Evolutionary conservation across 2,329 filamentous ascomycete genomes (phyloP).

Genomic region (Microsporum ferrugineum): DNA sequence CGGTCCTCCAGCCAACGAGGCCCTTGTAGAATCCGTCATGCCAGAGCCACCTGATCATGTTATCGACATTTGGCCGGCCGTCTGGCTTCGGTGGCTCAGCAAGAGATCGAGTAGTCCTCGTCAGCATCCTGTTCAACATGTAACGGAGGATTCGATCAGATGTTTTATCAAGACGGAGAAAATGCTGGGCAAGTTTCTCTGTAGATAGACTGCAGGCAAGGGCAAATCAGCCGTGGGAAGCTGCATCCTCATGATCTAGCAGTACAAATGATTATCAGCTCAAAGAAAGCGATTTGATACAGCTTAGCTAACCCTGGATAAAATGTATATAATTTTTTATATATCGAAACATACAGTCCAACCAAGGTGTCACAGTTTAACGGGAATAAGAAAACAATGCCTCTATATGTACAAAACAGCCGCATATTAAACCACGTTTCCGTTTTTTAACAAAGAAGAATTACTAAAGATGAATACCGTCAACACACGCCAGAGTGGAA

Average conservation of each 20-base stretch:
- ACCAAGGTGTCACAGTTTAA: neutral
- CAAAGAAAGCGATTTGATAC: neutral
- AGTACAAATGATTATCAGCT: neutral
- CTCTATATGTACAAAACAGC: slow-evolving; percentile 35
- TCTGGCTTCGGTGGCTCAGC: neutral
- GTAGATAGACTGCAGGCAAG: neutral
- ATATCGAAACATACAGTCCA: neutral
- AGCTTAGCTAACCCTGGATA: neutral
- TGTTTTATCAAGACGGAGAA: too few relatives aligned
- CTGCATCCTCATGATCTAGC: neutral
- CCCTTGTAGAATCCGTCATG: slow-evolving; percentile 11
- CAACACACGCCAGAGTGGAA: slow-evolving; percentile 36
- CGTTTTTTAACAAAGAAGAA: slow-evolving; percentile 24
- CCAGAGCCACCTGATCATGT: slow-evolving; percentile 15
- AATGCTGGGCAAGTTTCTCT: neutral
- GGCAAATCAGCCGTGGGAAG: neutral
- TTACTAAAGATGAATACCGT: slow-evolving; percentile 23
- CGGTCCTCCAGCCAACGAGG: slow-evolving; percentile 10
- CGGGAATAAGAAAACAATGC: slow-evolving; percentile 10
- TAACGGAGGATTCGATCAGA: too few relatives aligned
- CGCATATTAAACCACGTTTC: slow-evolving; percentile 31
- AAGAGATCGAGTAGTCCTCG: neutral
- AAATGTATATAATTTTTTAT: neutral
- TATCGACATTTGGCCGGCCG: slow-evolving; percentile 5
- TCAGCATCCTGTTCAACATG: neutral